Evolutionary conservation across 1,284 basidiomycete genomes (phyloP), one percentile per base, ranked within the genome.

Genomic region (Sanghuangporus sanghuang): DNA sequence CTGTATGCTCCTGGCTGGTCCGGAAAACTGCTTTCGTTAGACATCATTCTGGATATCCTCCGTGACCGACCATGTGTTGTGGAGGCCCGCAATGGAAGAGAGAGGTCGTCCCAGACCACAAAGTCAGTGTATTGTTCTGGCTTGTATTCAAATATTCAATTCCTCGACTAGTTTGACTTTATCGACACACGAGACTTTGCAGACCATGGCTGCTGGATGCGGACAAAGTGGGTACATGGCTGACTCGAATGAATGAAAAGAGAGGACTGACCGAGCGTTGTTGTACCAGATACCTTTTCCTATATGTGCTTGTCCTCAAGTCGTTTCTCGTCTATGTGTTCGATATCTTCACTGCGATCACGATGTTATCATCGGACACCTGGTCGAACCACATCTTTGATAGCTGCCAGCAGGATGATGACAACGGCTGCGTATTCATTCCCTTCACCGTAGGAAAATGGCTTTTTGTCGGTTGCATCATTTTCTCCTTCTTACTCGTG

Each of bases 401-500:
- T 67, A 83, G 87, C 69, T 95, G 92, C 71, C 78, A 72, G 12
- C 75, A 69, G 67, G 73, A 68, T 72, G 79, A 71, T 64, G 68
- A 73, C 59, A 78, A 83, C 16, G 89, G 92, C 59, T 94, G 92
- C 69, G 86, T 98, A 67, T 85, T 87, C 69, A 94, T 99, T 66
- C 89, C 93, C 6, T 98, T 98, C 78, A 79, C 81, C 64, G 86
- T 93, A 59, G 95, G 93, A 65, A 93, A 95, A 75, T 98, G 95
- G 95, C 81, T 99, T 66, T 98, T 99, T 78, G 90, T 96, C 32
- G 95, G 94, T 48, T 99, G 96, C 75, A 98, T 99, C 82, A 91
- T 97, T 72, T 95, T 98, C 75, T 96, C 94, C 23, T 98, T 98
- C 80, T 79, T 98, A 12, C 79, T 99, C 72, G 93, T 92, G 88